A percentile compares a stretch with the other conserved stretches of the same genome.
Evolutionary conservation across 192 early-diverging fungal genomes (phyloP).

Genomic region (Gigaspora rosea): DNA sequence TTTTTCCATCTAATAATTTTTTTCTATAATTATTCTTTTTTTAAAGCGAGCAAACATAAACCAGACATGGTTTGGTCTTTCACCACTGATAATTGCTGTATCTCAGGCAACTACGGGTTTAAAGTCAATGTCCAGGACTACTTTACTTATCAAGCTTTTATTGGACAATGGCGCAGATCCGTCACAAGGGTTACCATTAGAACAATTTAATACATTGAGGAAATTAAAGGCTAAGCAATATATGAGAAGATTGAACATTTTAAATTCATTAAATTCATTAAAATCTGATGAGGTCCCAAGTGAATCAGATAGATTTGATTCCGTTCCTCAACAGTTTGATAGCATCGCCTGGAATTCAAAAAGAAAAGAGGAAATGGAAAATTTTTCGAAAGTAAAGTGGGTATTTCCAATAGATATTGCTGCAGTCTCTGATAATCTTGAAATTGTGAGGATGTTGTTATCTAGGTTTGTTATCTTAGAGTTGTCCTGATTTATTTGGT

Average conservation of each 20-base stretch:
- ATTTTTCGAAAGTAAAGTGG: background rate
- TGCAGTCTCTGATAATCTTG: conserved; percentile 1
- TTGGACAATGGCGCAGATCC: conserved; percentile 47
- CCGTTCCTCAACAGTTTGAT: background rate
- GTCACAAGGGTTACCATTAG: conserved; percentile 40
- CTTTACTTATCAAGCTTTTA: conserved; percentile 38
- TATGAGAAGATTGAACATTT: background rate
- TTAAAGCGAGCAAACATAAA: conserved; percentile 44
- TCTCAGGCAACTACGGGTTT: conserved; percentile 33
- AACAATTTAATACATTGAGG: conserved; percentile 45
- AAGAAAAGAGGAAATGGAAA: background rate
- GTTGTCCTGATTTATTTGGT: background rate
- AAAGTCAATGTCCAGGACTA: conserved; percentile 33
- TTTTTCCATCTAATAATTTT: background rate
- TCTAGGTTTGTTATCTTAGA: conserved; percentile 5
- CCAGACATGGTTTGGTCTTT: conserved; percentile 47
- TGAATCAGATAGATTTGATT: conserved; percentile 22
- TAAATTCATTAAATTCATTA: background rate
- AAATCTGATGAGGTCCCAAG: background rate
- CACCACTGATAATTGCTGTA: conserved; percentile 38
- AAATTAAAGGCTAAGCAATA: conserved; percentile 38
- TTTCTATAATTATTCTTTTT: background rate
- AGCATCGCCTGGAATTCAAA: background rate
- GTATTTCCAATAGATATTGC: conserved; percentile 17
- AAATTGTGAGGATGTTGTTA: conserved; percentile 2